These are phyloP conservation scores for Camelina sativa DNA, from an alignment of 345 rosid genomes.

Conservation along the genomic window DNA sequence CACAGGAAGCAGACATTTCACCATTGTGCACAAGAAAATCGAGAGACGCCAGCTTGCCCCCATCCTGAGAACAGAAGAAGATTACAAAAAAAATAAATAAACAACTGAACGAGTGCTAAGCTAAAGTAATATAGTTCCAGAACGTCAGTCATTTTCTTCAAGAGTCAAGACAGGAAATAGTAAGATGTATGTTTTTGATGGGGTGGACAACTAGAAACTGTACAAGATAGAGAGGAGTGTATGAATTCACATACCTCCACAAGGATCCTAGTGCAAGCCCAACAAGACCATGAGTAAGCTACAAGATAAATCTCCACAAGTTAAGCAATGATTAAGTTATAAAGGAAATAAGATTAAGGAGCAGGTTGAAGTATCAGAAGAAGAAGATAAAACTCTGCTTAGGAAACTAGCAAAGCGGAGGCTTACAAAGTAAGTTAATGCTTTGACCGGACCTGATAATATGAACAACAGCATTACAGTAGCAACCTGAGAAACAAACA, in stretches of 20 bases:
- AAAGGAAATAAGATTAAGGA: constrained; percentile 5
- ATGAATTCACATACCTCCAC: constrained; percentile 69
- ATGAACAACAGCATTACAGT: constrained; percentile 84
- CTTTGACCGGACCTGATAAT: constrained; percentile 89
- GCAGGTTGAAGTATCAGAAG: constrained; percentile 8
- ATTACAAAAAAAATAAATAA: not conserved
- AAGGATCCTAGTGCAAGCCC: constrained; percentile 85
- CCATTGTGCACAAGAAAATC: constrained; percentile 79
- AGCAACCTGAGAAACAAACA: constrained; percentile 67
- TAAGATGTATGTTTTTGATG: constrained; percentile 8
- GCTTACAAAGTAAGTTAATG: constrained; percentile 85
- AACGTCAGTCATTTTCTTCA: constrained; percentile 25
- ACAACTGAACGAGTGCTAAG: not conserved
- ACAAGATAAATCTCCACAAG: constrained; percentile 31
- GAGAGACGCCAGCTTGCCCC: constrained; percentile 76
- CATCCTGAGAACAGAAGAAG: constrained; percentile 53
- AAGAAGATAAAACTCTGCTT: constrained; percentile 3
- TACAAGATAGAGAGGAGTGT: constrained; percentile 19
- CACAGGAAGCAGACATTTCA: constrained; percentile 48
- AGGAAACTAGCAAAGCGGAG: constrained; percentile 6
- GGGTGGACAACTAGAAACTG: constrained; percentile 15
- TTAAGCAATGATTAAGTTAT: constrained; percentile 10
- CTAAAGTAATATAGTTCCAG: constrained; percentile 19
- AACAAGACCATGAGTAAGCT: constrained; percentile 87
- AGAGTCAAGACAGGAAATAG: constrained; percentile 2